phyloP scores from a whole-genome alignment of 2,329 filamentous ascomycete species.

The Beauveria asiatica region DNA sequence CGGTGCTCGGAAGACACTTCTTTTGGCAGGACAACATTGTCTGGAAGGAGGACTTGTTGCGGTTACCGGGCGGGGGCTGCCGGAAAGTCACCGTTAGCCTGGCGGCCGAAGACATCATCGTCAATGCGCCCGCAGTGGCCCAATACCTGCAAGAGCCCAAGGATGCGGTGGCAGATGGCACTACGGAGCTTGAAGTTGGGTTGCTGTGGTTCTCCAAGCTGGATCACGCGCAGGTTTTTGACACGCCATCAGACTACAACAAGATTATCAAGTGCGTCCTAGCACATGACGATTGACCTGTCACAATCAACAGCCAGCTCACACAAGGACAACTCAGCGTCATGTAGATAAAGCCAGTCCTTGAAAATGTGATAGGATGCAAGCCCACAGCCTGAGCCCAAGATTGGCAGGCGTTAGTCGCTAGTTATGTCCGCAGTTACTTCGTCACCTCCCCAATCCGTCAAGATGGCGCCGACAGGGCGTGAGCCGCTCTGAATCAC shows the following conservation, averaged over 20 bases:
- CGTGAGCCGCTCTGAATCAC: constrained; percentile 53
- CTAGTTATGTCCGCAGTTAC: constrained; percentile 13
- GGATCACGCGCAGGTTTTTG: constrained; percentile 58
- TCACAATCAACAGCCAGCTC: background rate
- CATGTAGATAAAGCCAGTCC: background rate
- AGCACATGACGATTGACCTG: constrained; percentile 1
- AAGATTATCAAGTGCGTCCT: constrained; percentile 23
- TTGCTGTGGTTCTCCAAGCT: constrained; percentile 51
- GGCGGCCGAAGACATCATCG: constrained; percentile 54
- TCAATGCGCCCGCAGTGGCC: constrained; percentile 50
- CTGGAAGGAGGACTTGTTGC: constrained; percentile 57
- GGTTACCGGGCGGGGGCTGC: constrained; percentile 12
- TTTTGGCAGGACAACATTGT: constrained; percentile 65
- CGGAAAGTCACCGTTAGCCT: constrained; percentile 48
- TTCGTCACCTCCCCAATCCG: constrained; percentile 50
- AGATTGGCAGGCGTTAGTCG: background rate
- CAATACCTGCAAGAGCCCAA: constrained; percentile 38
- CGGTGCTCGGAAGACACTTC: constrained; percentile 56
- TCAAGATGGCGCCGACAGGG: constrained; percentile 54
- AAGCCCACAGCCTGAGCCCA: background rate
- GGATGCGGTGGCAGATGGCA: constrained; percentile 14
- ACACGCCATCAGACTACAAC: constrained; percentile 23
- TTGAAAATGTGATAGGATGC: background rate
- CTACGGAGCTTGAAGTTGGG: constrained; percentile 34
- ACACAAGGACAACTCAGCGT: background rate